Evolutionary conservation across 1,284 basidiomycete genomes (phyloP).

Genomic region (Trichosporon asahii): DNA sequence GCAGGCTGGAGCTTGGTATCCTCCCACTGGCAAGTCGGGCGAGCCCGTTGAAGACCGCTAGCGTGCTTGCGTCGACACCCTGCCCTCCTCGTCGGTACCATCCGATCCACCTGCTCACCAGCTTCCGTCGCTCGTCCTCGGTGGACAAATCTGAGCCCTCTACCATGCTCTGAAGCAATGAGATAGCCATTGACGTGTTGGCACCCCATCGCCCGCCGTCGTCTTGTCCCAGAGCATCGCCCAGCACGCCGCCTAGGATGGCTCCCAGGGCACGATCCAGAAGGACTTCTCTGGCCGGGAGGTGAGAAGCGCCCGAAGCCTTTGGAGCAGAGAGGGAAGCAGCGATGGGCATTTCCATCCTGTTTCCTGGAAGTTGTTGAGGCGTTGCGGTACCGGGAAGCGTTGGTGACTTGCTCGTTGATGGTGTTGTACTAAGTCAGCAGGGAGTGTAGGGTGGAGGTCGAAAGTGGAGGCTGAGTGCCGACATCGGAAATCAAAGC

Average conservation of each 20-base stretch:
- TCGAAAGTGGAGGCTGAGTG: background rate
- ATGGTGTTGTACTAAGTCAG: background rate
- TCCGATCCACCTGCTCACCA: background rate
- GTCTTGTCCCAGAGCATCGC: background rate
- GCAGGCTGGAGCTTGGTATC: too few species aligned
- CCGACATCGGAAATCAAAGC: too few species aligned
- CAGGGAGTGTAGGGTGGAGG: background rate
- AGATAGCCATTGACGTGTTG: background rate
- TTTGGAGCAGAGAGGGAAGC: background rate
- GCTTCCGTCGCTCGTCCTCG: background rate
- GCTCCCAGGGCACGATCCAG: background rate
- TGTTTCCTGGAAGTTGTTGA: background rate
- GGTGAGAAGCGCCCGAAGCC: background rate
- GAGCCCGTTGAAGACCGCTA: too few species aligned
- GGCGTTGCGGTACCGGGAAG: too few species aligned
- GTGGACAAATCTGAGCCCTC: background rate
- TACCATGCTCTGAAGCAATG: background rate
- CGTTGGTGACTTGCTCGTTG: background rate
- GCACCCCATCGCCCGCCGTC: background rate
- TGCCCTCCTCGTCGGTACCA: background rate
- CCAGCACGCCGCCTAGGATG: background rate
- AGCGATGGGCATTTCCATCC: background rate
- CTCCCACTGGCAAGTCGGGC: too few species aligned
- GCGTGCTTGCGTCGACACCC: too few species aligned
- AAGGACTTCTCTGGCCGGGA: background rate